Percentiles rank a stretch among this genome's conserved stretches.
Evolutionary conservation across 495 filamentous ascomycete species (phyloP).

Genomic region (Articulospora tetracladia): DNA sequence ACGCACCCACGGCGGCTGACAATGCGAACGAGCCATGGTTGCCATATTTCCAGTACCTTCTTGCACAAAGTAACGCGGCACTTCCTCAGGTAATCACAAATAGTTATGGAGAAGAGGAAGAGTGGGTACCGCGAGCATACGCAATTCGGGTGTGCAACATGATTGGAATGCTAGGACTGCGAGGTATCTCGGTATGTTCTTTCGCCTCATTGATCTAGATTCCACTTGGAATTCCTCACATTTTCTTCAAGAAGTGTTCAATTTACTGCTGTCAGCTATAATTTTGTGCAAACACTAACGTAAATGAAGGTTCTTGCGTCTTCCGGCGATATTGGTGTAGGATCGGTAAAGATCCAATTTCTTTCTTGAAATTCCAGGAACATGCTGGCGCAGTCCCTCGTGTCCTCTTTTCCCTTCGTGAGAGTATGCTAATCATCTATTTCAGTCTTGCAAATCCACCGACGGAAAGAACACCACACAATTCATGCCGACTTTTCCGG

Average conservation of each 20-base stretch:
- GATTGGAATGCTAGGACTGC: slow-evolving; percentile 66
- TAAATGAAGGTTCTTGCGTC: slow-evolving; percentile 52
- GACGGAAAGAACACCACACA: slow-evolving; percentile 48
- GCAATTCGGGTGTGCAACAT: slow-evolving; percentile 66
- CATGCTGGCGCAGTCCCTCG: too few relatives aligned
- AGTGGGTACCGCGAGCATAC: slow-evolving; percentile 66
- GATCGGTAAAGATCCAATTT: slow-evolving; percentile 32
- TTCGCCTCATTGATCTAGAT: too few relatives aligned
- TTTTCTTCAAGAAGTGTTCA: too few relatives aligned
- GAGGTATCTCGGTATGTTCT: slow-evolving; percentile 55
- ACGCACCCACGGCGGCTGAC: slow-evolving; percentile 44
- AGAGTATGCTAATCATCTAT: too few relatives aligned
- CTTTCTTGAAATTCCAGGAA: too few relatives aligned
- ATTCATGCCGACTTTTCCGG: slow-evolving; percentile 36
- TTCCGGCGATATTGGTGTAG: slow-evolving; percentile 70
- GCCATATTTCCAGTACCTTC: slow-evolving; percentile 60
- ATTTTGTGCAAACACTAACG: not conserved
- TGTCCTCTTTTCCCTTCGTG: too few relatives aligned
- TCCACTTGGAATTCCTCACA: too few relatives aligned
- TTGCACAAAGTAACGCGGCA: slow-evolving; percentile 40
- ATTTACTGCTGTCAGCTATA: too few relatives aligned
- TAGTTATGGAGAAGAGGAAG: slow-evolving; percentile 79
- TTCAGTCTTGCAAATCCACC: slow-evolving; percentile 52
- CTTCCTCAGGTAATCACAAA: slow-evolving; percentile 75
- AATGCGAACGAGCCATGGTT: slow-evolving; percentile 78